Evolutionary conservation across 2,329 filamentous ascomycete genomes (phyloP).

Genomic region (Hortaea werneckii): DNA sequence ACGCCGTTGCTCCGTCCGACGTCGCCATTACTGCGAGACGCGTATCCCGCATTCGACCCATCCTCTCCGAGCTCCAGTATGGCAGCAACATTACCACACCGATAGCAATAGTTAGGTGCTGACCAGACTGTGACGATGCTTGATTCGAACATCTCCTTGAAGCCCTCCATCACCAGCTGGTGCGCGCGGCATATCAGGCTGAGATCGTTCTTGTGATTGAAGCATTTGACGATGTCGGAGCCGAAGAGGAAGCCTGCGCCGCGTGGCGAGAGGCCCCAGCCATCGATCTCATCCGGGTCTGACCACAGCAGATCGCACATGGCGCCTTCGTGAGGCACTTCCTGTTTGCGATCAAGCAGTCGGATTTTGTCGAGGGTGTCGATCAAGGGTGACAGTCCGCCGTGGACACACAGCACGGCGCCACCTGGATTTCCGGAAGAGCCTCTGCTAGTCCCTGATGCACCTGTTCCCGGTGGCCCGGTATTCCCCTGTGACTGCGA

Average conservation of each 20-base stretch:
- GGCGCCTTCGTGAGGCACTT: slow-evolving; percentile 94
- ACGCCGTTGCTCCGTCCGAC: slow-evolving; percentile 36
- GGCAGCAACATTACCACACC: slow-evolving; percentile 59
- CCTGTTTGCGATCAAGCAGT: slow-evolving; percentile 89
- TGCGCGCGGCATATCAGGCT: slow-evolving; percentile 88
- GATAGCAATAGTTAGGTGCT: slow-evolving; percentile 31
- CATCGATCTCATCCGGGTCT: slow-evolving; percentile 94
- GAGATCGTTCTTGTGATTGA: slow-evolving; percentile 90
- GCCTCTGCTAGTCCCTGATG: slow-evolving; percentile 57
- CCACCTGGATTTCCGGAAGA: slow-evolving; percentile 57
- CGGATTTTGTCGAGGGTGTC: slow-evolving; percentile 94
- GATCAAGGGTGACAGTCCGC: slow-evolving; percentile 80
- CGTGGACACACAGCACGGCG: slow-evolving; percentile 90
- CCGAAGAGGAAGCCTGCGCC: slow-evolving; percentile 95
- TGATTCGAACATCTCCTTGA: slow-evolving; percentile 97
- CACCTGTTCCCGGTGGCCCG: slow-evolving; percentile 70
- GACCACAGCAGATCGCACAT: slow-evolving; percentile 99
- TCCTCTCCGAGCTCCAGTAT: slow-evolving; percentile 90
- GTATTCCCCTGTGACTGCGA: slow-evolving; percentile 27
- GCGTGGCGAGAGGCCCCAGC: slow-evolving; percentile 88
- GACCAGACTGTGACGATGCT: slow-evolving; percentile 93
- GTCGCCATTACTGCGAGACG: slow-evolving; percentile 57
- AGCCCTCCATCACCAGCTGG: slow-evolving; percentile 98
- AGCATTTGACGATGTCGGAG: slow-evolving; percentile 86
- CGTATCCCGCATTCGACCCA: slow-evolving; percentile 42